Evolutionary conservation across 257 asterid genomes (phyloP).

Genomic region (Rhazya stricta): DNA sequence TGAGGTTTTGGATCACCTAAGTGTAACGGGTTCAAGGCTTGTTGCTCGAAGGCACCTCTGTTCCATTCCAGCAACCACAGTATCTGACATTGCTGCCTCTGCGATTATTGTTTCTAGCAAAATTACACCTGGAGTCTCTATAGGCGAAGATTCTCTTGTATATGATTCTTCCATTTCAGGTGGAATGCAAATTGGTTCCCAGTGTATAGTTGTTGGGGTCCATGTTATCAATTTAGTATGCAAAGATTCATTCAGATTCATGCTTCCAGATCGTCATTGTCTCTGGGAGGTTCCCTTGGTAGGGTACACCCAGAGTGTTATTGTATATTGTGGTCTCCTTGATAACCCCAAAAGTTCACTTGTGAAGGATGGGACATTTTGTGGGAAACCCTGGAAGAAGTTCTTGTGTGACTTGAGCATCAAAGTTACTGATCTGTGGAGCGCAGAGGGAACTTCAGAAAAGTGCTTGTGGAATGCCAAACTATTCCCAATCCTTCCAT

Average conservation of each 20-base stretch:
- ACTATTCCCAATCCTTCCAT: slow-evolving; percentile 68
- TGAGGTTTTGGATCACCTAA: slow-evolving; percentile 94
- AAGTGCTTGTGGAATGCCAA: slow-evolving; percentile 94
- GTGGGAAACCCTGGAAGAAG: slow-evolving; percentile 95
- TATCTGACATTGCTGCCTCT: slow-evolving; percentile 84
- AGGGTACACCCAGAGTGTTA: slow-evolving; percentile 53
- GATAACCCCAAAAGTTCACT: slow-evolving; percentile 75
- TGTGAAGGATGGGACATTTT: slow-evolving; percentile 72
- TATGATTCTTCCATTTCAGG: slow-evolving; percentile 74
- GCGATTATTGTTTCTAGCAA: slow-evolving; percentile 80
- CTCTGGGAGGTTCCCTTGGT: slow-evolving; percentile 97
- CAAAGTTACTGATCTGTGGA: slow-evolving; percentile 74
- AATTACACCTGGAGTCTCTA: slow-evolving; percentile 75
- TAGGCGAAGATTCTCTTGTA: slow-evolving; percentile 86
- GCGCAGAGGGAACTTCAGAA: slow-evolving; percentile 41
- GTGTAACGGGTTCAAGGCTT: slow-evolving; percentile 68
- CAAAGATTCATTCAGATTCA: slow-evolving; percentile 51
- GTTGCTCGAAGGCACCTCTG: slow-evolving; percentile 94
- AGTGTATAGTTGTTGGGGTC: slow-evolving; percentile 77
- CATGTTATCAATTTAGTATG: slow-evolving; percentile 26
- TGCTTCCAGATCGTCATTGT: slow-evolving; percentile 96
- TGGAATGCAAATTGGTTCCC: slow-evolving; percentile 85
- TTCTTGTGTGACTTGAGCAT: slow-evolving; percentile 67
- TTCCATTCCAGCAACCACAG: slow-evolving; percentile 86
- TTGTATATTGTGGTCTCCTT: slow-evolving; percentile 90